phyloP scores from a whole-genome alignment of 1,284 basidiomycete genomes.

The Pisolithus thermaeus region DNA sequence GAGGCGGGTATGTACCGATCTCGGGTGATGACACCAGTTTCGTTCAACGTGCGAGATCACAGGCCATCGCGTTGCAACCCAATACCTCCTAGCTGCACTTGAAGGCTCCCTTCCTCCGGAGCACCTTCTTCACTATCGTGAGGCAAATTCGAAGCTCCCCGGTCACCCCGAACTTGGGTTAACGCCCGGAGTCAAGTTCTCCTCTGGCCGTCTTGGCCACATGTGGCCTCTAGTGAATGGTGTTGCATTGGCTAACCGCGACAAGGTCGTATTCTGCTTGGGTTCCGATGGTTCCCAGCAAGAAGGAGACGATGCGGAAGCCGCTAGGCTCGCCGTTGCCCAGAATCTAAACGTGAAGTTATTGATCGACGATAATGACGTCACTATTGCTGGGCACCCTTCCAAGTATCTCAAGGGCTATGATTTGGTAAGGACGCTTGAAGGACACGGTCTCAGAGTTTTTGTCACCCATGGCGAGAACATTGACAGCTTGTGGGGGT shows the following conservation, averaged over 20 bases:
- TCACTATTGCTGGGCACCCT: slow-evolving; percentile 82
- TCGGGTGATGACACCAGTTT: not conserved
- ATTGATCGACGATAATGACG: slow-evolving; percentile 83
- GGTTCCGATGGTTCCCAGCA: slow-evolving; percentile 87
- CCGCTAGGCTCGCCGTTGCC: slow-evolving; percentile 78
- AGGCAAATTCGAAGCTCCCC: slow-evolving; percentile 77
- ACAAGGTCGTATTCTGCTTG: slow-evolving; percentile 73
- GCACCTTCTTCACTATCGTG: slow-evolving; percentile 77
- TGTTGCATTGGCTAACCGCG: slow-evolving; percentile 69
- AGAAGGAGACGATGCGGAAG: slow-evolving; percentile 85
- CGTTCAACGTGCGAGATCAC: slow-evolving; percentile 7
- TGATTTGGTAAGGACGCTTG: slow-evolving; percentile 62
- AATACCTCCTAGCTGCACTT: slow-evolving; percentile 74
- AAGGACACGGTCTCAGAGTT: slow-evolving; percentile 77
- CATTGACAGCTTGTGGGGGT: slow-evolving; percentile 69
- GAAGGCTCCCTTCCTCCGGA: slow-evolving; percentile 67
- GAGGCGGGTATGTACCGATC: slow-evolving; percentile 55
- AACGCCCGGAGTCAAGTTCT: slow-evolving; percentile 83
- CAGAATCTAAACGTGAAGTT: slow-evolving; percentile 78
- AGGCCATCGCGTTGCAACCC: slow-evolving; percentile 85
- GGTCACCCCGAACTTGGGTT: slow-evolving; percentile 83
- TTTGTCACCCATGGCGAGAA: slow-evolving; percentile 70
- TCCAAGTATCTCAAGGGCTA: slow-evolving; percentile 79
- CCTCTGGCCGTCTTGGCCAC: slow-evolving; percentile 79
- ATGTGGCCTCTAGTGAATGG: slow-evolving; percentile 82